phyloP scores from a whole-genome alignment of 2,329 filamentous ascomycete species.

The Cercospora janseana region DNA sequence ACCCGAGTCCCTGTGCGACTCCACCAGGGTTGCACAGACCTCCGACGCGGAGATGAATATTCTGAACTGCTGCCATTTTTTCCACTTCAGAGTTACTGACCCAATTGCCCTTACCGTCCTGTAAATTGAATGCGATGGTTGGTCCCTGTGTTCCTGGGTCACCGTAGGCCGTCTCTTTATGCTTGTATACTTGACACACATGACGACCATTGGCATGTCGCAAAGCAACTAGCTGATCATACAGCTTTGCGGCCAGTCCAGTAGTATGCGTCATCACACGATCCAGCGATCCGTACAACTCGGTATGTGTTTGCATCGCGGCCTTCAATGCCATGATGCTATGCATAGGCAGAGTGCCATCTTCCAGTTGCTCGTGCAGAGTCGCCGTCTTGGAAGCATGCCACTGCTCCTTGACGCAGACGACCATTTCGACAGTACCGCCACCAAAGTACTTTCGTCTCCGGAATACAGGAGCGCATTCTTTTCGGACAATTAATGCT shows the following conservation, averaged over 20 bases:
- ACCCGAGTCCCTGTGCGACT: slow-evolving; percentile 67
- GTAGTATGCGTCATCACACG: slow-evolving; percentile 69
- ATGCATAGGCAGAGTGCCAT: slow-evolving; percentile 88
- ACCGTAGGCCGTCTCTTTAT: slow-evolving; percentile 16
- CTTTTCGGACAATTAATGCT: slow-evolving; percentile 75
- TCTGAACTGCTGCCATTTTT: slow-evolving; percentile 74
- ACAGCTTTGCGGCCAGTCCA: slow-evolving; percentile 61
- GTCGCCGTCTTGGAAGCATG: slow-evolving; percentile 70
- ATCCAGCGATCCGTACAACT: slow-evolving; percentile 67
- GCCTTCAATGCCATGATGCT: slow-evolving; percentile 78
- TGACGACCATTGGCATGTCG: slow-evolving; percentile 65
- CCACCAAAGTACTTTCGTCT: slow-evolving; percentile 83
- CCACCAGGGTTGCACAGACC: slow-evolving; percentile 91
- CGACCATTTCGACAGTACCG: slow-evolving; percentile 88
- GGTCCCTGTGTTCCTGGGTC: slow-evolving; percentile 59
- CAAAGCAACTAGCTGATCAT: slow-evolving; percentile 57
- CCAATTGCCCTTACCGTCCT: slow-evolving; percentile 67
- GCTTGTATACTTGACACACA: slow-evolving; percentile 66
- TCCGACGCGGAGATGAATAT: slow-evolving; percentile 82
- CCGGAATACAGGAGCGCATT: slow-evolving; percentile 60
- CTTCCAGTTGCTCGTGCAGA: slow-evolving; percentile 80
- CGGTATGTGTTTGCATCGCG: slow-evolving; percentile 67
- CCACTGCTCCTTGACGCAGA: slow-evolving; percentile 71
- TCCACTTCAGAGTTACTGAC: slow-evolving; percentile 81
- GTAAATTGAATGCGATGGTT: slow-evolving; percentile 79